Conservation (phyloP, 352 stramenopile species). For the Globisporangium okanoganense region DNA sequence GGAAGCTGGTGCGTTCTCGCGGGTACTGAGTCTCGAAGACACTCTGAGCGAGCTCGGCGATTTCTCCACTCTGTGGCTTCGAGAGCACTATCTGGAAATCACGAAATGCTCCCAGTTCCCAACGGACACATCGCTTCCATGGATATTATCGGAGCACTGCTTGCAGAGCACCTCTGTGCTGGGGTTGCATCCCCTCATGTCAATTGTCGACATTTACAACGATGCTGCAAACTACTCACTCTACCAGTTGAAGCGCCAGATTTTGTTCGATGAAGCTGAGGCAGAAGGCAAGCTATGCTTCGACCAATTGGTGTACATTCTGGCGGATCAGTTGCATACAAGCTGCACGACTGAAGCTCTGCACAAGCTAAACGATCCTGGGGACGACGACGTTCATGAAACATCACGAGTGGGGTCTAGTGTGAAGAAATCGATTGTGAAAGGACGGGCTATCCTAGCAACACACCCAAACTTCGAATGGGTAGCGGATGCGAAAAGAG, state of each 20-base stretch:
- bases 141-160: conserved; percentile 67
- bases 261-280: conserved; percentile 79
- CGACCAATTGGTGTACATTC: conserved; percentile 69
- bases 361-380: background rate
- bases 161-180: conserved; percentile 23
- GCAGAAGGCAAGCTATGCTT: conserved; percentile 81
- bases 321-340: conserved; percentile 58
- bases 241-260: conserved; percentile 50
- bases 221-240: conserved; percentile 59
- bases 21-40: conserved; percentile 50
- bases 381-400: background rate
- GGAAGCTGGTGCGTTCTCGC: conserved; percentile 37
- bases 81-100: conserved; percentile 79
- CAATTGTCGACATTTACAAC: conserved; percentile 84
- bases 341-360: conserved; percentile 46
- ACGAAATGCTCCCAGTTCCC: conserved; percentile 70
- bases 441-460: background rate
- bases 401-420: background rate
- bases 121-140: conserved; percentile 78
- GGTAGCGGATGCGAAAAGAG: conserved; percentile 24
- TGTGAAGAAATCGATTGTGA: background rate
- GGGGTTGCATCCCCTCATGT: conserved; percentile 36
- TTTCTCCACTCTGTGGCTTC: conserved; percentile 76
- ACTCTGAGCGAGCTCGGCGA: conserved; percentile 49
- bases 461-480: conserved; percentile 24